Percentiles rank a stretch among this genome's conserved stretches.
phyloP scores from a whole-genome alignment of 2,329 filamentous ascomycete genomes.

The Colletotrichum sp. region DNA sequence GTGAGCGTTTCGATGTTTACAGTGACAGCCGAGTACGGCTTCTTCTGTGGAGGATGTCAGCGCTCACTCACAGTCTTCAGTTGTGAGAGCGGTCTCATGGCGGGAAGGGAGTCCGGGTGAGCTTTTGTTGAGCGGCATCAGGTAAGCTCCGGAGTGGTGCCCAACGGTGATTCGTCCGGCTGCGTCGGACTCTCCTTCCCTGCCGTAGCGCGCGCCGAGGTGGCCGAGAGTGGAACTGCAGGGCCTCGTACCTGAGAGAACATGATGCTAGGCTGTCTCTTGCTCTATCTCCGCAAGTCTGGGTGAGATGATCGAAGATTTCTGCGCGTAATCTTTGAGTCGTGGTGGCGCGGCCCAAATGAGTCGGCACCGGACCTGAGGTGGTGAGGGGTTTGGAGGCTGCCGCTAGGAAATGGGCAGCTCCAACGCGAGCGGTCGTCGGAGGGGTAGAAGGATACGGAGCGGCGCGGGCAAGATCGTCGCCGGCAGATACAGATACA shows the following conservation, averaged over 20 bases:
- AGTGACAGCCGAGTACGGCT: slow-evolving; percentile 92
- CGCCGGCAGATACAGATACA: background rate
- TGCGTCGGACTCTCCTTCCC: background rate
- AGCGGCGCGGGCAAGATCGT: background rate
- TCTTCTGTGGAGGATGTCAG: slow-evolving; percentile 40
- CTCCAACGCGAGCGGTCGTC: background rate
- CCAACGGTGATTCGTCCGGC: background rate
- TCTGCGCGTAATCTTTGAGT: too few species aligned
- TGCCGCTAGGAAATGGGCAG: background rate
- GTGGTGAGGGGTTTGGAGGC: slow-evolving; percentile 9
- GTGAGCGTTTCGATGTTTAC: slow-evolving; percentile 92
- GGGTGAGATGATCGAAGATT: background rate
- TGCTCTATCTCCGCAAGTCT: background rate
- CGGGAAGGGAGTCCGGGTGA: background rate
- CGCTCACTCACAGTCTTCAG: background rate
- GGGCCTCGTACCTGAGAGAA: slow-evolving; percentile 9
- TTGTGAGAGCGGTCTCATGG: background rate
- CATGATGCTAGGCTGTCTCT: background rate
- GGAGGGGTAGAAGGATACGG: background rate
- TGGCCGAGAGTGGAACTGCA: background rate
- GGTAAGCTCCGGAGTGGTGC: background rate
- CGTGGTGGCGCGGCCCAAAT: background rate
- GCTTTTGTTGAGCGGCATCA: background rate
- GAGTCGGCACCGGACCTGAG: background rate
- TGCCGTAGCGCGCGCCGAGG: background rate